phyloP scores from a whole-genome alignment of 345 rosid species.

The Eucalyptus regnans region DNA sequence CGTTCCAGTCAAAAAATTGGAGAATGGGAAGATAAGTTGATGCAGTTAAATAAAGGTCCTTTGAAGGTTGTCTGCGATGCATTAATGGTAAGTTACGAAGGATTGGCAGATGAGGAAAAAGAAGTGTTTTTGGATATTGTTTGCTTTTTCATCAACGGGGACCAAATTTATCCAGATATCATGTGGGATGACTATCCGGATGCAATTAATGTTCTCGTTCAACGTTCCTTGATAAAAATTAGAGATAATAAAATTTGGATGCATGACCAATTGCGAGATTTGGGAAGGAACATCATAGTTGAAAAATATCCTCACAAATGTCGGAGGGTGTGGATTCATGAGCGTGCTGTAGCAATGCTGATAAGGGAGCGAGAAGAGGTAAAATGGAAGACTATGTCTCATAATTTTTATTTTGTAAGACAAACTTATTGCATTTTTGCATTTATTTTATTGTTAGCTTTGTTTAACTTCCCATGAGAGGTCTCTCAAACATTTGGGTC shows the following conservation, averaged over 20 bases:
- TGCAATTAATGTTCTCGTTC: neutral
- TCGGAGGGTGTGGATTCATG: neutral
- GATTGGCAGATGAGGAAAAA: neutral
- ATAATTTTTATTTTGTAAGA: no score
- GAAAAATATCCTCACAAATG: neutral
- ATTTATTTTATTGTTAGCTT: neutral
- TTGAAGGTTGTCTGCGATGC: neutral
- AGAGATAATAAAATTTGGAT: neutral
- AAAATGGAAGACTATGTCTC: neutral
- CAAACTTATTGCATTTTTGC: neutral
- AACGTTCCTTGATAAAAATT: neutral
- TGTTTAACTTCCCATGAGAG: neutral
- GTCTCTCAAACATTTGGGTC: neutral
- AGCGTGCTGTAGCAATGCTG: neutral
- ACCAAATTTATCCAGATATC: neutral
- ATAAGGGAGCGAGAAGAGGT: neutral
- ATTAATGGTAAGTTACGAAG: neutral
- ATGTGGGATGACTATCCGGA: neutral
- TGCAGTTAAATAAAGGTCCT: neutral
- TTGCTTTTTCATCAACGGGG: neutral
- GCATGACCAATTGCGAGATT: neutral
- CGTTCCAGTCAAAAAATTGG: fast-evolving
- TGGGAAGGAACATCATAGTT: neutral
- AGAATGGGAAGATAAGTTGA: neutral
- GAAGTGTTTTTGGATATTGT: neutral